phyloP scores from a whole-genome alignment of 2,329 filamentous ascomycete species.

The Phialophora verrucosa region DNA sequence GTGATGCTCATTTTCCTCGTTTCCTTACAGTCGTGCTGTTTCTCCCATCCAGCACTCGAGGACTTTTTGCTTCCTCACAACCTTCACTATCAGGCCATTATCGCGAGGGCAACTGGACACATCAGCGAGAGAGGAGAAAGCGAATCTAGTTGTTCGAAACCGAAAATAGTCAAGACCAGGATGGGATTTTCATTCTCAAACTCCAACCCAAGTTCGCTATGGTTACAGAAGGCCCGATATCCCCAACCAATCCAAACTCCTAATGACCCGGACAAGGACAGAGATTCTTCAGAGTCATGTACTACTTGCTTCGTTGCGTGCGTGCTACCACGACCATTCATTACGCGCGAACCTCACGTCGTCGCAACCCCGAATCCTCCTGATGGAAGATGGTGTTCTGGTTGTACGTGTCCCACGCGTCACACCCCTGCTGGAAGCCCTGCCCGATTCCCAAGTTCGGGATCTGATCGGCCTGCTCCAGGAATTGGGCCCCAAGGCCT shows the following conservation, averaged over 20 bases:
- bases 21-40: background rate
- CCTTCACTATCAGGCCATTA: background rate
- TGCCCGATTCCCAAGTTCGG: conserved; percentile 42
- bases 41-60: background rate
- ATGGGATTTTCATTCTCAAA: background rate
- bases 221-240: background rate
- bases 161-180: background rate
- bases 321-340: background rate
- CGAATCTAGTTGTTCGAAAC: background rate
- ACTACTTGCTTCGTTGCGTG: conserved; percentile 1
- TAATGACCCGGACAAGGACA: background rate
- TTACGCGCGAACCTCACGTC: background rate
- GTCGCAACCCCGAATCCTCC: conserved; percentile 40
- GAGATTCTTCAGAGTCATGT: background rate
- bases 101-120: background rate
- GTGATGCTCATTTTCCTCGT: background rate
- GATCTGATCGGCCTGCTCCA: conserved; percentile 52
- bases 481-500: conserved; percentile 64
- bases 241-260: background rate
- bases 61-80: too few relatives aligned
- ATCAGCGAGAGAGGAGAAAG: background rate
- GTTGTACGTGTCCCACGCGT: conserved; percentile 37
- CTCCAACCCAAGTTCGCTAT: background rate
- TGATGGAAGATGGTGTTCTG: conserved; percentile 36
- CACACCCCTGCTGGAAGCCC: conserved; percentile 47